phyloP scores from a whole-genome alignment of 1,139 yeast genomes.

The Kodamaea sp. region DNA sequence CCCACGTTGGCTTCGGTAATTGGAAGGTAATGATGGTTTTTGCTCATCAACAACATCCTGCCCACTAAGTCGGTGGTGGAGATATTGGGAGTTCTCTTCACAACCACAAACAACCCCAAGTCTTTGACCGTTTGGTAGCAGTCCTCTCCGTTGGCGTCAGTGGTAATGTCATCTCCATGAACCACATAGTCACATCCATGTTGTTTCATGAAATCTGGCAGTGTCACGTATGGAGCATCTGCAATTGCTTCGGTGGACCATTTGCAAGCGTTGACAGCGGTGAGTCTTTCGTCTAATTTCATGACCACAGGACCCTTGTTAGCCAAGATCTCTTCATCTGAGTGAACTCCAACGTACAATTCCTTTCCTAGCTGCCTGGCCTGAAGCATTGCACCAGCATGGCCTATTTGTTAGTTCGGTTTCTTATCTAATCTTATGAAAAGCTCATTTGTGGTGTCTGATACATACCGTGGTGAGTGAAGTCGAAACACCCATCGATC shows the following conservation, averaged over 20 bases:
- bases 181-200: slow-evolving; percentile 84
- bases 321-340: slow-evolving; percentile 77
- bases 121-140: slow-evolving; percentile 85
- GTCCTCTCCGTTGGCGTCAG: slow-evolving; percentile 93
- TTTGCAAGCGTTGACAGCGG: slow-evolving; percentile 85
- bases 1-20: slow-evolving; percentile 23
- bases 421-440: too few relatives aligned
- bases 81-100: slow-evolving; percentile 89
- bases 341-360: slow-evolving; percentile 84
- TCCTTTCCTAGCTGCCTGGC: slow-evolving; percentile 79
- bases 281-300: slow-evolving; percentile 74
- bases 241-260: slow-evolving; percentile 80
- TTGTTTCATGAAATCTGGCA: slow-evolving; percentile 73
- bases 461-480: slow-evolving; percentile 88
- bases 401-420: slow-evolving; percentile 50
- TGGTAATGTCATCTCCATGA: slow-evolving; percentile 96
- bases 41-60: slow-evolving; percentile 70
- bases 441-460: neutral
- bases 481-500: slow-evolving; percentile 98
- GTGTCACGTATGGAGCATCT: slow-evolving; percentile 94
- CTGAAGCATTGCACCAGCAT: slow-evolving; percentile 94
- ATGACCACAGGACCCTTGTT: slow-evolving; percentile 96
- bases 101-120: slow-evolving; percentile 82
- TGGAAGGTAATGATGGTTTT: slow-evolving; percentile 55
- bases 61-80: slow-evolving; percentile 95